Evolutionary conservation across 352 stramenopile species (phyloP).

Genomic region (Pythium sp.): DNA sequence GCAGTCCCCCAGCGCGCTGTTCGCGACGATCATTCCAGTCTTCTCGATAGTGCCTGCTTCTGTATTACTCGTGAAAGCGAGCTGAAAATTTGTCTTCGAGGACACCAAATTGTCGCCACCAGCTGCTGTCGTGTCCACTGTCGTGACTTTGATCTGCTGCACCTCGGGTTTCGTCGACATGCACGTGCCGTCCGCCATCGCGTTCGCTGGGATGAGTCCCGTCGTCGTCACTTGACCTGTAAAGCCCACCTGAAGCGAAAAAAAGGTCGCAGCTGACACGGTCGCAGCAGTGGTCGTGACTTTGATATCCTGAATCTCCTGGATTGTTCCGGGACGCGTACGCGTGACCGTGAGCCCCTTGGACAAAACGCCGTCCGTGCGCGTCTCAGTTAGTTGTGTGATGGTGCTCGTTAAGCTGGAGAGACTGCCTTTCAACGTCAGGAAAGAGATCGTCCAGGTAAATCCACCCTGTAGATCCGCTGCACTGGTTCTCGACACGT

Average conservation of each 20-base stretch:
- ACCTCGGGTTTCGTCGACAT: conserved; percentile 70
- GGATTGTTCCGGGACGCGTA: conserved; percentile 42
- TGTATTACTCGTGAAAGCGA: conserved; percentile 83
- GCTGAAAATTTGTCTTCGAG: conserved; percentile 75
- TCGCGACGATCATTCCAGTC: conserved; percentile 82
- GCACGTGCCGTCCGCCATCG: conserved; percentile 63
- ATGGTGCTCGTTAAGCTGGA: conserved; percentile 29
- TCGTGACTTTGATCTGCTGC: conserved; percentile 89
- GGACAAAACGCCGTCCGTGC: conserved; percentile 42
- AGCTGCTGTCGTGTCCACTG: conserved; percentile 84
- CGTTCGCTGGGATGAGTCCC: conserved; percentile 78
- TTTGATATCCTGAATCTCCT: conserved; percentile 66
- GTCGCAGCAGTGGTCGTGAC: conserved; percentile 42
- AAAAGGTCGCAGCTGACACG: conserved; percentile 38
- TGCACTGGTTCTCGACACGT: conserved; percentile 50
- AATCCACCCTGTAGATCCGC: conserved; percentile 87
- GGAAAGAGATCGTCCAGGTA: conserved; percentile 94
- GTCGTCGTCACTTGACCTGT: conserved; percentile 57
- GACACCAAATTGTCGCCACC: conserved; percentile 91
- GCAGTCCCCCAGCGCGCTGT: conserved; percentile 80
- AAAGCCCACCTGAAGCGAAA: conserved; percentile 45
- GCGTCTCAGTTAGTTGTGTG: conserved; percentile 46
- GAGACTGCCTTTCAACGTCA: conserved; percentile 61
- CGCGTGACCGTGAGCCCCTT: conserved; percentile 46
- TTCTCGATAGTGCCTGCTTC: conserved; percentile 42